Evolutionary conservation across 2,329 filamentous ascomycete species (phyloP), one percentile per base, ranked within the genome.

Genomic region (Piedraia hortae): DNA sequence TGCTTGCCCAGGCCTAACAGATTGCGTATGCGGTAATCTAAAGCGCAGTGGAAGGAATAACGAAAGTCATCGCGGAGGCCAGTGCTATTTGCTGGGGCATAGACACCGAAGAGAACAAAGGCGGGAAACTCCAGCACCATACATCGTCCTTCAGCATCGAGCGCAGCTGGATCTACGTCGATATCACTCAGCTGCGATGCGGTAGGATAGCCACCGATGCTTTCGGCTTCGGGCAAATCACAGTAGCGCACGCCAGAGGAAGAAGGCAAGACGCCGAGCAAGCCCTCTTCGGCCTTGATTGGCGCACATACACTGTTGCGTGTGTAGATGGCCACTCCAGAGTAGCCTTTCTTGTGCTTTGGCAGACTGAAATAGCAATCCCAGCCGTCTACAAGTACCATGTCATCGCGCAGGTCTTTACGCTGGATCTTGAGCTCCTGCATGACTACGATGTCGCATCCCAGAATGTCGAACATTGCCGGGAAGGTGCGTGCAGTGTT

Each of bases 391-490:
- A 93, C 65, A 15, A 93, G 53, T 6, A 93, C 80, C 77, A 93
- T 93, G 35, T 93, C 85, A 54, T 93, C 85, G 18, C 56, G 59
- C 2, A 97, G 53, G 34, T 91, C 80, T 41, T 90, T 90, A 26
- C 71, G 61, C 41, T 93, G 85, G 18, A 93, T 91, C 48, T 93
- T 97, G 19, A 77, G 68, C 46, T 93, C 85, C 44, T 97, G 85
- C 53, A 93, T 78, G 26, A 91, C 59, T 10, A 93, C 65, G 31
- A 97, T 85, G 43, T 97, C 85, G 23, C 80, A 67, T 42, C 85
- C 73, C 4, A 97, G 59, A 19, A 71, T 73, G 33, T 90, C 74
- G 46, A 97, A 93, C 85, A 93, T 93, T 32, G 69, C 59, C 20
- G 43, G 40, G 36, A 53, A 56, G 8, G 49, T 46, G 26, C 49